These are phyloP conservation scores for Dactylella cylindrospora DNA, from an alignment of 2,329 filamentous ascomycete genomes.

Conservation along the genomic window DNA sequence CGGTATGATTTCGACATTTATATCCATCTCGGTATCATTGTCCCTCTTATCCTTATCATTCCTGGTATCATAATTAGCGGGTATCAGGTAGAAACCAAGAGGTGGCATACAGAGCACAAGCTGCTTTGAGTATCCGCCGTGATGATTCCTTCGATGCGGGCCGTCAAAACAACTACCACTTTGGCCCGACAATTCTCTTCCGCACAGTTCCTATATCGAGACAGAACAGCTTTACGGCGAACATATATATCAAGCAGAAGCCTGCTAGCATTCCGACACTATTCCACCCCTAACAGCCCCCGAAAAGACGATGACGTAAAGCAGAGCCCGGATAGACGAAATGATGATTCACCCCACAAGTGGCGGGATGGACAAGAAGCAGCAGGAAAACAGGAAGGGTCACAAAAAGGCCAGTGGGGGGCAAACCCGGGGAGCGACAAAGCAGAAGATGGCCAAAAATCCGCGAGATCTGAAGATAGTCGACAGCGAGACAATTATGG, in stretches of 20 bases:
- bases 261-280: background rate
- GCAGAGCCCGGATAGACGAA: background rate
- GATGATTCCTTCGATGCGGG: constrained; percentile 38
- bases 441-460: constrained; percentile 16
- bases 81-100: no score
- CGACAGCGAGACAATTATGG: constrained; percentile 8
- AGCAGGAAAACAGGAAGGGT: background rate
- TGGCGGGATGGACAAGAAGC: background rate
- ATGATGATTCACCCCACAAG: background rate
- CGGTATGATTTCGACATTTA: no score
- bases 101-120: constrained; percentile 11
- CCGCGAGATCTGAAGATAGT: constrained; percentile 5
- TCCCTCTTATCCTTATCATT: no score
- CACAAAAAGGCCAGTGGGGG: background rate
- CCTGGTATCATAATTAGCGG: no score
- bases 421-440: constrained; percentile 8
- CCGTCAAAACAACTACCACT: constrained; percentile 18
- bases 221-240: constrained; percentile 1
- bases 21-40: no score
- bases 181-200: constrained; percentile 26
- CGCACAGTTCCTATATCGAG: constrained; percentile 15
- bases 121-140: constrained; percentile 6
- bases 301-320: constrained; percentile 9
- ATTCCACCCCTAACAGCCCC: background rate
- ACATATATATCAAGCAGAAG: background rate